Percentiles rank a stretch among this genome's conserved stretches.
phyloP scores from a whole-genome alignment of 257 asterid genomes.

The Verbena officinalis region DNA sequence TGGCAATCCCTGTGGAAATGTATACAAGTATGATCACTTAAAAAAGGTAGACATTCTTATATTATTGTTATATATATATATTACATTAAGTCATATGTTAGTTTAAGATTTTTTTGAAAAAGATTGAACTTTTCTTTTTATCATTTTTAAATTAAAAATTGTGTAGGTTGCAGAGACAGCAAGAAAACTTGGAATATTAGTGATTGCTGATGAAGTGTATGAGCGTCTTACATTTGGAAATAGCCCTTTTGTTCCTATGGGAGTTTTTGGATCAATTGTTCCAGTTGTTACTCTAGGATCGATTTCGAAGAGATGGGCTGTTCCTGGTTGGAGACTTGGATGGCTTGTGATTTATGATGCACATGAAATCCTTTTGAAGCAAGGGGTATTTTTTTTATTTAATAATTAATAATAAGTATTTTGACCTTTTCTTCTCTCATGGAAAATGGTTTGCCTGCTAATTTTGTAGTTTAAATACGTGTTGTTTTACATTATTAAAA shows the following conservation, averaged over 20 bases:
- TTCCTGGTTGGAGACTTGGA: slow-evolving; percentile 92
- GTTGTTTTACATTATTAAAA: background rate
- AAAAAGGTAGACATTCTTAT: slow-evolving; percentile 54
- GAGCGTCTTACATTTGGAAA: slow-evolving; percentile 70
- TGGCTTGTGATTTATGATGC: slow-evolving; percentile 79
- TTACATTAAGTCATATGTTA: too few species aligned
- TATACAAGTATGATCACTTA: slow-evolving; percentile 70
- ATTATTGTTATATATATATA: too few species aligned
- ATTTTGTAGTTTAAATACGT: slow-evolving; percentile 3
- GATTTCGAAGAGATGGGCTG: slow-evolving; percentile 80
- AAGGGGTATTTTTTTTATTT: slow-evolving; percentile 52
- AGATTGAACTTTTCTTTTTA: too few species aligned
- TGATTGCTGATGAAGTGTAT: slow-evolving; percentile 88
- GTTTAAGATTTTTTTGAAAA: too few species aligned
- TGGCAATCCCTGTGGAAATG: slow-evolving; percentile 97
- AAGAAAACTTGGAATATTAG: slow-evolving; percentile 72
- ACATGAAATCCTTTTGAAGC: slow-evolving; percentile 55
- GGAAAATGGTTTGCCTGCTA: background rate
- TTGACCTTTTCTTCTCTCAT: too few species aligned
- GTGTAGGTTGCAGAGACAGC: slow-evolving; percentile 81
- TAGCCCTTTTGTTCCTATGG: slow-evolving; percentile 83
- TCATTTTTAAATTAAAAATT: background rate
- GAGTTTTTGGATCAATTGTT: slow-evolving; percentile 69
- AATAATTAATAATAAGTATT: too few species aligned
- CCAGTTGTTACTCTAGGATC: slow-evolving; percentile 82